Evolutionary conservation across 2,329 filamentous ascomycete genomes (phyloP), one percentile per base, ranked within the genome.

Genomic region (Cytospora paraplurivora): DNA sequence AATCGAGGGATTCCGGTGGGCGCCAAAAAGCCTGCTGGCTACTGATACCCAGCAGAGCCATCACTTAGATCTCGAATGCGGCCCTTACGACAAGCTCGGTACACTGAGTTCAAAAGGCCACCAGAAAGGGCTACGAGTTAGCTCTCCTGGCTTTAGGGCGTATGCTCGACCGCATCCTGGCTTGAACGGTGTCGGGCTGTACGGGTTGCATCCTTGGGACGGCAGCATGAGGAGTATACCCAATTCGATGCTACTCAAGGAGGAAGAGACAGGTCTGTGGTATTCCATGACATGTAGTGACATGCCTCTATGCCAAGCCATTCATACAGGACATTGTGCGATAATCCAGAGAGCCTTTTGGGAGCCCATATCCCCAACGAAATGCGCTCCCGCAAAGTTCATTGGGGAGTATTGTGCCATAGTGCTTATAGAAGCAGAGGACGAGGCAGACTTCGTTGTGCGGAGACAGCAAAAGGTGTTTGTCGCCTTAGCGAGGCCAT

Each of bases 1-100:
- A 37, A 41, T 67, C 3, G 59, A 60, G 5, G 72, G 71, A 1
- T 74, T 69, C 68, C 64, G 69, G 50, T 74, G 73, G 71, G 72
- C 71, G 4, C 70, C 71, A 0, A 65, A 58, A 6, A 71, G 66
- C 21, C 61, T 71, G 7, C 66, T 70, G 1, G 62, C 54, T 15
- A 21, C 37, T 6, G 54, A 17, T 15, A 4, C 7, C 3, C 35
- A 56, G 54, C 21, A 21, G n/a, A 32, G 27, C 35, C 19, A 32
- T 35, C 12, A 7, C 27, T 27, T n/a, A 17, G 38, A 37, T 37
- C 8, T n/a, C 38, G 7, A 15, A 17, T 7, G 17, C 38, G 15
- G n/a, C n/a, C 38, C 15, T 44, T 7, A 44, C 41, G 17, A 17
- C 3, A 44, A 44, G 41, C 41, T 44, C 17, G 3, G 17, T 19